Conservation (phyloP, 2,329 filamentous ascomycete species). For the Colletotrichum liaoningense region DNA sequence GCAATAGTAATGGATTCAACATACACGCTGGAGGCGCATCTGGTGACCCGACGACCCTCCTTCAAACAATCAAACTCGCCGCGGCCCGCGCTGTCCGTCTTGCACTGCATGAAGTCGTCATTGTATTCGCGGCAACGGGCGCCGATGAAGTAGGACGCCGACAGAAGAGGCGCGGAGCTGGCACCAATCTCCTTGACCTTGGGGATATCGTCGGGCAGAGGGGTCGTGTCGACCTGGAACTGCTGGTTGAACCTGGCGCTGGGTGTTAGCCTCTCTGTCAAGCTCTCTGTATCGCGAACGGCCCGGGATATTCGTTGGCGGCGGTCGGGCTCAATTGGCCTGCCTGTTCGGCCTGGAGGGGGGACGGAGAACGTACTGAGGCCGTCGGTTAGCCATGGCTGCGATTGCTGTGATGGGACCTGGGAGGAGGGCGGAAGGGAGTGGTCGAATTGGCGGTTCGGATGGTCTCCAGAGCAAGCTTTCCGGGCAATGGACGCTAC, state of each 20-base stretch:
- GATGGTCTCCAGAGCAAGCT: conserved; percentile 34
- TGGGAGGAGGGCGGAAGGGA: conserved; percentile 18
- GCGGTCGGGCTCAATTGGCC: conserved; percentile 17
- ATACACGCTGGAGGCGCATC: conserved; percentile 96
- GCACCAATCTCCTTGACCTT: conserved; percentile 93
- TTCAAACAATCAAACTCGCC: conserved; percentile 96
- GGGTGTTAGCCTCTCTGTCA: conserved; percentile 39
- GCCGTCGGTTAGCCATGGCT: conserved; percentile 55
- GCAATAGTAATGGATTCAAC: conserved; percentile 49
- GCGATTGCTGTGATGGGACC: conserved; percentile 35
- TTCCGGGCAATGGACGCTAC: conserved; percentile 28
- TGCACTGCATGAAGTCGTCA: conserved; percentile 99
- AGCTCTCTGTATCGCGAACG: background rate
- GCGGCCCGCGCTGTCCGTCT: conserved; percentile 89
- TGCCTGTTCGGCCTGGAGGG: background rate
- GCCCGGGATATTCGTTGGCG: background rate
- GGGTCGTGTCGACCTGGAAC: conserved; percentile 94
- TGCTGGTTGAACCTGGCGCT: conserved; percentile 89
- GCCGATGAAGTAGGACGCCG: conserved; percentile 96
- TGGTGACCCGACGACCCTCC: conserved; percentile 95
- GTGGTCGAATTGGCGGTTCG: conserved; percentile 38
- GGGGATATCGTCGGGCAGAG: conserved; percentile 91
- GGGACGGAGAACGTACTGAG: conserved; percentile 49
- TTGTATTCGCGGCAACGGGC: conserved; percentile 95
- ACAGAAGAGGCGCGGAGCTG: conserved; percentile 91